Base-by-base conservation (phyloP, 176 grass and related monocot species). In the Aegilops speltoides region DNA sequence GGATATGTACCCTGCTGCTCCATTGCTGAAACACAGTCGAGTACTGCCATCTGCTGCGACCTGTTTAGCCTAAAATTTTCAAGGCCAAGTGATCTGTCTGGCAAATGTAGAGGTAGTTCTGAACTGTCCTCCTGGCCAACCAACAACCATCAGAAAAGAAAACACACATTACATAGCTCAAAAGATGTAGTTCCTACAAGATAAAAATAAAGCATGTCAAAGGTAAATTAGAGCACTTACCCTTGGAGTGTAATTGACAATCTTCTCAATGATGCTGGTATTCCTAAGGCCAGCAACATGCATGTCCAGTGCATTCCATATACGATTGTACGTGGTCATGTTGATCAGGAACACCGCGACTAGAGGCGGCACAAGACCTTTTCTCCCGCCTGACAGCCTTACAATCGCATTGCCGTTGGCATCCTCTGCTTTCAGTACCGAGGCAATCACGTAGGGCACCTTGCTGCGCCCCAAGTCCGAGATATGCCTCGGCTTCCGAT, bases 321-420 rank as follows among this genome's bases (percentile, higher is more conserved):
- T 93, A 16, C 93, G 93, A 54, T 80, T 86, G 32, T 92, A 92
- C 3, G 96, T 98, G 0, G 77, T 86, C 70, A 90, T 90, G 13
- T 93, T 98, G 37, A 95, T 67, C 3, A 95, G 57, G 5, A 81
- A 95, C 81, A 95, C 86, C 0, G 81, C 96, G 24, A 90, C 69
- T 3, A 92, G 54, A 0, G 69, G 61, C 12, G 19, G 22, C 20
- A 77, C 9, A 0, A 77, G 73, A 2, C 3, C 3, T 1, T 10
- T 28, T 68, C 22, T 34, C 46, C 48, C 5, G 0, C 32, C 15
- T 10, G 91, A 84, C 36, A 87, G 72, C 68, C 82, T 91, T 4
- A 90, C 68, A 0, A 85, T 6, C 2, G 41, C 68, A 16, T 40
- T 24, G 38, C 84, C 64, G 1, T 72, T 69, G 3, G 5, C 68